Conservation (phyloP, 2,329 filamentous ascomycete species). For the Trichoderma harzianum region DNA sequence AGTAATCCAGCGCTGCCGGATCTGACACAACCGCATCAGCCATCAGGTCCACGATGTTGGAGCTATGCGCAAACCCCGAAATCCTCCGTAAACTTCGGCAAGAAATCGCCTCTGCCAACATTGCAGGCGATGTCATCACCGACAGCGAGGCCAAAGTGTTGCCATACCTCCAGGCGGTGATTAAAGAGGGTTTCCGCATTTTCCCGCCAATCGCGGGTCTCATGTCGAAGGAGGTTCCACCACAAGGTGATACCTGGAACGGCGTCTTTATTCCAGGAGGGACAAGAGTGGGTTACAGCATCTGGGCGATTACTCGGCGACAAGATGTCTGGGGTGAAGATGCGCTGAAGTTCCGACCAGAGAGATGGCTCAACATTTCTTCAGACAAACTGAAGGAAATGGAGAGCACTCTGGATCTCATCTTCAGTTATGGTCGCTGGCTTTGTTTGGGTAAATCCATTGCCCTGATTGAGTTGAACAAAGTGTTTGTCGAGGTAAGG, state of each 20-base stretch:
- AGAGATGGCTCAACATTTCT: conserved; percentile 37
- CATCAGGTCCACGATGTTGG: conserved; percentile 50
- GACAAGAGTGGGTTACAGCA: conserved; percentile 33
- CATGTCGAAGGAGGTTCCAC: conserved; percentile 36
- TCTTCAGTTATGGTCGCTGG: conserved; percentile 30
- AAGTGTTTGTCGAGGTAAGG: conserved; percentile 34
- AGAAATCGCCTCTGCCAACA: conserved; percentile 23
- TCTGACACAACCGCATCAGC: conserved; percentile 57
- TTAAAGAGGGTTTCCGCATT: conserved; percentile 46
- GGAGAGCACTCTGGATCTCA: conserved; percentile 33
- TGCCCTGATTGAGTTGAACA: conserved; percentile 32
- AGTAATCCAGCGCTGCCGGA: conserved; percentile 44
- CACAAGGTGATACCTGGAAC: conserved; percentile 31
- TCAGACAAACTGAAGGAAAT: conserved; percentile 32
- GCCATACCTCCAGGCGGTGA: conserved; percentile 46
- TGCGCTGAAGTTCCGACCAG: conserved; percentile 33
- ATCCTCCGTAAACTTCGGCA: conserved; percentile 44
- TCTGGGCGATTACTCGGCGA: conserved; percentile 35
- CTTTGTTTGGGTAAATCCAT: conserved; percentile 31
- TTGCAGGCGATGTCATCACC: conserved; percentile 27
- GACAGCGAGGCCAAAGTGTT: conserved; percentile 35
- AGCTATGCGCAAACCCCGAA: conserved; percentile 48
- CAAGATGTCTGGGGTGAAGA: conserved; percentile 36
- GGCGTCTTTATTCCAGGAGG: conserved; percentile 33
- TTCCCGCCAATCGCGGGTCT: conserved; percentile 36